phyloP scores from a whole-genome alignment of 768 basidiomycete species.

The Kwoniella newhampshirensis region DNA sequence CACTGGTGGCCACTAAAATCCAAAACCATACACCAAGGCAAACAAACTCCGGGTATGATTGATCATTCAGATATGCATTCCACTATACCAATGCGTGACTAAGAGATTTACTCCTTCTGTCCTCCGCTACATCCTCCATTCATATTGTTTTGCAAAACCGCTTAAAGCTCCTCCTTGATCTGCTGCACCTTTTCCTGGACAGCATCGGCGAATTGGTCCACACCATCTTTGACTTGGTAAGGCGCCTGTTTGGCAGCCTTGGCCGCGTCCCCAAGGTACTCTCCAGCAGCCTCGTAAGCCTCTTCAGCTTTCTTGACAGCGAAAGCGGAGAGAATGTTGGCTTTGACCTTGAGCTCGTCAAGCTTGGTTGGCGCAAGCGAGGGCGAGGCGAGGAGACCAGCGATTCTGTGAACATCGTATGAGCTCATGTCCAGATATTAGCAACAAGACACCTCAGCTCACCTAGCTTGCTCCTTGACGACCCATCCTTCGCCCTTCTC shows the following conservation, averaged over 20 bases:
- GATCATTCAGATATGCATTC: neutral
- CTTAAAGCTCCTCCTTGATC: constrained; percentile 40
- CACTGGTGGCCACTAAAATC: no score
- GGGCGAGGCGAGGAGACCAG: constrained; percentile 73
- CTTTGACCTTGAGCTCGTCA: constrained; percentile 90
- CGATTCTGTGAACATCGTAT: constrained; percentile 59
- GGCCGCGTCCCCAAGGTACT: constrained; percentile 36
- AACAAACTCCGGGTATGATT: no score
- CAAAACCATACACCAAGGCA: no score
- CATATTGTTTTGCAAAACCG: neutral
- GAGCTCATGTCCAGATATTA: no score
- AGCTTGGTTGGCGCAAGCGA: constrained; percentile 73
- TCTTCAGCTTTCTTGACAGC: constrained; percentile 40
- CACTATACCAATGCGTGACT: neutral
- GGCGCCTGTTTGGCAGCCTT: constrained; percentile 52
- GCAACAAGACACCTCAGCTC: no score
- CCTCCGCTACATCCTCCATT: constrained; percentile 2
- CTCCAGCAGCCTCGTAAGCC: constrained; percentile 28
- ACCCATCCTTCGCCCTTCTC: constrained; percentile 71
- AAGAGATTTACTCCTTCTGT: no score
- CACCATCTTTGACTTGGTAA: constrained; percentile 52
- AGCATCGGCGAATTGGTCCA: constrained; percentile 29
- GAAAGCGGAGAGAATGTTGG: constrained; percentile 64
- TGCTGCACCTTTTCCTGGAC: constrained; percentile 28
- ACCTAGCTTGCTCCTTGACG: constrained; percentile 83